A percentile compares a stretch with the other conserved stretches of the same genome.
These are phyloP conservation scores for Amanita phalloides DNA, from an alignment of 768 basidiomycete species.

Conservation along the genomic window DNA sequence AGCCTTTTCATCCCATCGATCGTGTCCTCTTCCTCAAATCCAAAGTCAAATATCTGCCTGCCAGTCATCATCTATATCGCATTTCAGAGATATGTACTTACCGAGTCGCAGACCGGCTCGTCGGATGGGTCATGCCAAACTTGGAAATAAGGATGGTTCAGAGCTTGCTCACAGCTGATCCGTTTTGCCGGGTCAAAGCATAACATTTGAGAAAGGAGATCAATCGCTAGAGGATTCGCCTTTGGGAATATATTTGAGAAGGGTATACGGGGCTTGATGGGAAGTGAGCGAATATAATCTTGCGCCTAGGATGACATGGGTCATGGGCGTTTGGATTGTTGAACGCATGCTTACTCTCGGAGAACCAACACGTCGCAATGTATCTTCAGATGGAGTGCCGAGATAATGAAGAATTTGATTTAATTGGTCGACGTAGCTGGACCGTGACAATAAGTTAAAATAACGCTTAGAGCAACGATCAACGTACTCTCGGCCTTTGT, in stretches of 20 bases:
- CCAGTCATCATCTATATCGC: background rate
- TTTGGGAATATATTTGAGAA: constrained; percentile 89
- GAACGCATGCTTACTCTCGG: constrained; percentile 55
- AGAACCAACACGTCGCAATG: constrained; percentile 89
- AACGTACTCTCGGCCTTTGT: constrained; percentile 92
- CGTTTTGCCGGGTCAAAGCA: constrained; percentile 96
- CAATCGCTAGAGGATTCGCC: constrained; percentile 90
- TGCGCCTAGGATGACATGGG: constrained; percentile 51
- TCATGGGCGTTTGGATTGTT: background rate
- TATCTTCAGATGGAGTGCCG: constrained; percentile 96
- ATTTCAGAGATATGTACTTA: constrained; percentile 21
- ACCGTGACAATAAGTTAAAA: background rate
- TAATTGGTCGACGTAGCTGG: constrained; percentile 93
- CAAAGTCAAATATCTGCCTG: constrained; percentile 82
- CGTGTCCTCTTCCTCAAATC: constrained; percentile 92
- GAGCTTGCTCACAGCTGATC: constrained; percentile 91
- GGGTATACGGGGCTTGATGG: constrained; percentile 91
- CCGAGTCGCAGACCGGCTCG: constrained; percentile 77
- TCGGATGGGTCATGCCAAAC: constrained; percentile 99
- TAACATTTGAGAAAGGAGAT: constrained; percentile 83
- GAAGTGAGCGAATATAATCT: constrained; percentile 96
- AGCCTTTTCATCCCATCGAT: constrained; percentile 96
- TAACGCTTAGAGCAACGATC: background rate
- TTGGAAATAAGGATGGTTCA: constrained; percentile 88
- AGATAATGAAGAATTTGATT: constrained; percentile 97